A percentile compares a stretch with the other conserved stretches of the same genome.
Evolutionary conservation across 176 grass and related monocot genomes (phyloP).

Genomic region (Musa acuminata): DNA sequence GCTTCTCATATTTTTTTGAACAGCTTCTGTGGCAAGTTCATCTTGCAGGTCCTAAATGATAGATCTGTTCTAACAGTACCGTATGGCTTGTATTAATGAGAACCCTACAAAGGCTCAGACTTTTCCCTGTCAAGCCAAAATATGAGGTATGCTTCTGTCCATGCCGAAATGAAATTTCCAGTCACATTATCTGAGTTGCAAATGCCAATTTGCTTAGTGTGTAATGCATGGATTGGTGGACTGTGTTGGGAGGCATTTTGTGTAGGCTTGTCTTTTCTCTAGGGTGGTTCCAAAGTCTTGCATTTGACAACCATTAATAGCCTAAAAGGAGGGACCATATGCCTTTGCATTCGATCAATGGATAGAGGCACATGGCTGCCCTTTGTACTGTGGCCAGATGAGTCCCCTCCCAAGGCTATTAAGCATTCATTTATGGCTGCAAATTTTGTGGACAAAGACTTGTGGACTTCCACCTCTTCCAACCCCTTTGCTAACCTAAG

Average conservation of each 20-base stretch:
- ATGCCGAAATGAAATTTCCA: neutral
- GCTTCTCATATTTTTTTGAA: neutral
- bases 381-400: neutral
- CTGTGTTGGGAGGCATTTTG: too few relatives aligned
- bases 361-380: neutral
- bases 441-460: too few relatives aligned
- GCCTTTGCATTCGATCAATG: neutral
- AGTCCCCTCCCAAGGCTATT: neutral
- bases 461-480: too few relatives aligned
- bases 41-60: neutral
- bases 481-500: too few relatives aligned
- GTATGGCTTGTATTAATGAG: too few relatives aligned
- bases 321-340: neutral
- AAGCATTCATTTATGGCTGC: neutral
- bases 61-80: too few relatives aligned
- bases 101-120: neutral
- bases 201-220: neutral
- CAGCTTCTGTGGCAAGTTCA: neutral
- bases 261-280: neutral
- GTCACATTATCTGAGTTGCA: neutral
- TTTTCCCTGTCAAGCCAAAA: too few relatives aligned
- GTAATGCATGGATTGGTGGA: neutral
- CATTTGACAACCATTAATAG: neutral
- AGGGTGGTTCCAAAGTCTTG: conserved; percentile 3
- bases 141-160: neutral